Conservation (phyloP, 345 rosid species). For the Clausena lansium region DNA sequence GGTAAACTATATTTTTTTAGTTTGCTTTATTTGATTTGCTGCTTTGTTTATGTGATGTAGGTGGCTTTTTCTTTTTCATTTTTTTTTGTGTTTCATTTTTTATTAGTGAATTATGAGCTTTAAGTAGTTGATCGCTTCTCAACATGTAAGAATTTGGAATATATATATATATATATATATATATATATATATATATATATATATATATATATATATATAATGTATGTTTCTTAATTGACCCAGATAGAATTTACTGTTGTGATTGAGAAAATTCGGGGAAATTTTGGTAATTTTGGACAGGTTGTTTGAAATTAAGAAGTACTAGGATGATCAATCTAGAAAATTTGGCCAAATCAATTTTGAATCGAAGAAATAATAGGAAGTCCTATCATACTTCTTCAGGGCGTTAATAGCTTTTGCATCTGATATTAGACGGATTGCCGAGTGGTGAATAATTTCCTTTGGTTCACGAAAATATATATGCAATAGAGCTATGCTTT, state of each 20-base stretch:
- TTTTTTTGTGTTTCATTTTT: background rate
- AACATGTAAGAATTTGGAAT: background rate
- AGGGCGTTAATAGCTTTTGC: background rate
- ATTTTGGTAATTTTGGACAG: background rate
- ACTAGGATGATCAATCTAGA: background rate
- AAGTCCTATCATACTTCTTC: background rate
- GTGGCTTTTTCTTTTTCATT: background rate
- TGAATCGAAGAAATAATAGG: background rate
- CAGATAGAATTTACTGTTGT: background rate
- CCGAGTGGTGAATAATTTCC: background rate
- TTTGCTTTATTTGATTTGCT: background rate
- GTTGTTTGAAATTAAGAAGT: background rate
- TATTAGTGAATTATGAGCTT: background rate
- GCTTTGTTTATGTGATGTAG: background rate
- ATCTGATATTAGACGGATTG: background rate
- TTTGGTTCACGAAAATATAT: background rate
- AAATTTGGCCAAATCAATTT: background rate
- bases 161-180: no score
- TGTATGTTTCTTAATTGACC: background rate
- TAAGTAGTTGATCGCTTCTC: background rate
- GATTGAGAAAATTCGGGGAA: background rate
- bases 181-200: no score
- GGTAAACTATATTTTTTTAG: conserved; percentile 25
- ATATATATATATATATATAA: no score
- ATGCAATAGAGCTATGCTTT: background rate